phyloP scores from a whole-genome alignment of 1,284 basidiomycete species.

The Ceratorhiza oryzae-sativae region DNA sequence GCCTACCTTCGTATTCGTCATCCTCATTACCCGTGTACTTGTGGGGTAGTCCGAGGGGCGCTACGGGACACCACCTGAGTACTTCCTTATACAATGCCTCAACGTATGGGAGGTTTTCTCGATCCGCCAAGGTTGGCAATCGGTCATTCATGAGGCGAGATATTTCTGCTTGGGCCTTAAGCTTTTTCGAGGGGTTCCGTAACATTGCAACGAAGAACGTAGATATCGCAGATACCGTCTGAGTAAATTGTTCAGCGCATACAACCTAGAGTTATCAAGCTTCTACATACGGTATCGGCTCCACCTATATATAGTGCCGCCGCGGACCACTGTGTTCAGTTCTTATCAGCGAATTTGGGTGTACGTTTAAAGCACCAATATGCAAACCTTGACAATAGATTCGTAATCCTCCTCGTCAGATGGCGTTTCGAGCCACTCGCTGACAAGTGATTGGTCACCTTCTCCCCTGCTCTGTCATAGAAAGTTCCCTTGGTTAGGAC shows the following conservation, averaged over 20 bases:
- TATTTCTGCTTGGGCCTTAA: constrained; percentile 24
- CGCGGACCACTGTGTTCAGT: constrained; percentile 7
- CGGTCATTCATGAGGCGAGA: neutral
- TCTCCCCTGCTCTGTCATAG: neutral
- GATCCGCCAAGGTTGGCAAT: constrained; percentile 34
- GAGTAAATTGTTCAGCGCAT: neutral
- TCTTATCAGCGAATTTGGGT: too few relatives aligned
- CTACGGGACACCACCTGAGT: constrained; percentile 36
- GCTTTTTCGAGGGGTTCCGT: constrained; percentile 30
- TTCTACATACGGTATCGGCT: constrained; percentile 28
- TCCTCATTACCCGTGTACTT: neutral
- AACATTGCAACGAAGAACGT: constrained; percentile 41
- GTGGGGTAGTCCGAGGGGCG: constrained; percentile 40
- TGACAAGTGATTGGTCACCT: neutral
- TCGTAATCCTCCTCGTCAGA: neutral
- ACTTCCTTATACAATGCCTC: constrained; percentile 40
- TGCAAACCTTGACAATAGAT: constrained; percentile 6
- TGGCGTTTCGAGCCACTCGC: constrained; percentile 10
- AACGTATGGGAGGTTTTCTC: constrained; percentile 36
- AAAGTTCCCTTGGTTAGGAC: neutral
- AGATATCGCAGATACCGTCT: constrained; percentile 33
- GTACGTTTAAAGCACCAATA: too few relatives aligned
- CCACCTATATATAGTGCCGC: constrained; percentile 25
- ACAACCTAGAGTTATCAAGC: neutral
- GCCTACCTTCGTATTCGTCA: constrained; percentile 18